A percentile compares a stretch with the other conserved stretches of the same genome.
phyloP scores from a whole-genome alignment of 148 eudicot genomes.

The Rhododendron henanense region DNA sequence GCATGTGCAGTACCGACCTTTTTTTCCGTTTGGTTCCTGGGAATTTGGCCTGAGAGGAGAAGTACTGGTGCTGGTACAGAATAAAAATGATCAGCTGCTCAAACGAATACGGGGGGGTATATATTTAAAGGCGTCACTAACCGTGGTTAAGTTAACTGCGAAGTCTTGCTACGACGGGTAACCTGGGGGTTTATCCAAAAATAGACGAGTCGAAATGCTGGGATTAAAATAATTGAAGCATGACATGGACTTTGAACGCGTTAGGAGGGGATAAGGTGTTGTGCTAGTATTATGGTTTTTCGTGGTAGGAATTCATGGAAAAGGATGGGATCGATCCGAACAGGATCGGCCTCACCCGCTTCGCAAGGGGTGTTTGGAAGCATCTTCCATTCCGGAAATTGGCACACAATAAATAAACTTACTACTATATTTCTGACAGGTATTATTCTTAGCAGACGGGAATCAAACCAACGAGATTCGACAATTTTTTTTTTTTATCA shows the following conservation, averaged over 20 bases:
- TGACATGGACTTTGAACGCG: neutral
- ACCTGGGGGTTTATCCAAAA: neutral
- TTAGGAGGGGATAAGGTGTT: neutral
- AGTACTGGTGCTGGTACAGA: neutral
- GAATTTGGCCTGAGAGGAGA: neutral
- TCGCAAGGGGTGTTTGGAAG: too few species aligned
- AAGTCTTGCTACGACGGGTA: too few species aligned
- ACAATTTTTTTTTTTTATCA: too few species aligned
- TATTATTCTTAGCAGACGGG: too few species aligned
- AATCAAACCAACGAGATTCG: too few species aligned
- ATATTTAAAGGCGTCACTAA: neutral
- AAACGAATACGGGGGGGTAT: neutral
- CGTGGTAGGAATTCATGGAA: too few species aligned
- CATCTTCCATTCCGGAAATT: too few species aligned
- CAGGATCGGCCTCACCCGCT: too few species aligned
- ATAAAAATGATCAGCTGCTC: neutral
- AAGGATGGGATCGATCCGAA: too few species aligned
- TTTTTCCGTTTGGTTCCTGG: neutral
- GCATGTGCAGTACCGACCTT: conserved; percentile 14
- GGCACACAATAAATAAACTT: too few species aligned
- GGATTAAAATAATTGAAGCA: neutral
- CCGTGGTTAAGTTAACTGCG: conserved; percentile 3
- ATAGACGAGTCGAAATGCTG: neutral
- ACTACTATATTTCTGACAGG: too few species aligned
- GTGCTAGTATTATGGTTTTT: neutral